phyloP scores from a whole-genome alignment of 768 basidiomycete species.

The Tephrocybe sp. region DNA sequence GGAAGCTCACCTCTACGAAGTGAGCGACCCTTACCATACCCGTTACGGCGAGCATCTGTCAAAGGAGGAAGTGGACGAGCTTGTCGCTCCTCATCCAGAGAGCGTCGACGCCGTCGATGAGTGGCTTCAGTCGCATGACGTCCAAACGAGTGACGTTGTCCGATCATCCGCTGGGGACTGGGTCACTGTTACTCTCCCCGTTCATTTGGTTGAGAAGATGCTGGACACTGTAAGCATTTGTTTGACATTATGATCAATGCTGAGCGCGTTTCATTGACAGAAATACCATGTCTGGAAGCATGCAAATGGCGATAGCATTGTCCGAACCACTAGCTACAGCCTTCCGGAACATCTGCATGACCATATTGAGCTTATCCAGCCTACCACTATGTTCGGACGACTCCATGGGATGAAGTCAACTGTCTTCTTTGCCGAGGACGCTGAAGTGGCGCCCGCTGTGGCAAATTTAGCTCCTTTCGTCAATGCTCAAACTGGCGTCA shows the following conservation, averaged over 20 bases:
- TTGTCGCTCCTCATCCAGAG: constrained; percentile 60
- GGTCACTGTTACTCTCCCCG: constrained; percentile 61
- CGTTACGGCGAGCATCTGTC: constrained; percentile 57
- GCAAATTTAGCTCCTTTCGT: constrained; percentile 9
- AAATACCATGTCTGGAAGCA: constrained; percentile 67
- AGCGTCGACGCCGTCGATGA: constrained; percentile 54
- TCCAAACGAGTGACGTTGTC: constrained; percentile 42
- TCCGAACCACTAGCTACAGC: constrained; percentile 68
- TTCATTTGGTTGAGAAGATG: constrained; percentile 64
- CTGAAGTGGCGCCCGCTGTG: constrained; percentile 13
- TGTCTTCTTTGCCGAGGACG: constrained; percentile 22
- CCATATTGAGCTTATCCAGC: constrained; percentile 68
- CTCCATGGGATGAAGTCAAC: constrained; percentile 13
- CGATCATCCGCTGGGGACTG: constrained; percentile 67
- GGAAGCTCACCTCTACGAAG: constrained; percentile 52
- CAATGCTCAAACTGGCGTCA: constrained; percentile 25
- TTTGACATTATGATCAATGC: not conserved
- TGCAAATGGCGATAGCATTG: constrained; percentile 46
- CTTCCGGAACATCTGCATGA: constrained; percentile 57
- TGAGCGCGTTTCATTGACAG: constrained; percentile 27
- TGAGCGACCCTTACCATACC: constrained; percentile 53
- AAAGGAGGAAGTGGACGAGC: constrained; percentile 63
- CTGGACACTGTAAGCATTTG: constrained; percentile 46
- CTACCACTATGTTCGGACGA: constrained; percentile 64
- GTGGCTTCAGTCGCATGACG: constrained; percentile 60